Base-by-base conservation (phyloP, 2,329 filamentous ascomycete species). In the Cladophialophora chaetospira region DNA sequence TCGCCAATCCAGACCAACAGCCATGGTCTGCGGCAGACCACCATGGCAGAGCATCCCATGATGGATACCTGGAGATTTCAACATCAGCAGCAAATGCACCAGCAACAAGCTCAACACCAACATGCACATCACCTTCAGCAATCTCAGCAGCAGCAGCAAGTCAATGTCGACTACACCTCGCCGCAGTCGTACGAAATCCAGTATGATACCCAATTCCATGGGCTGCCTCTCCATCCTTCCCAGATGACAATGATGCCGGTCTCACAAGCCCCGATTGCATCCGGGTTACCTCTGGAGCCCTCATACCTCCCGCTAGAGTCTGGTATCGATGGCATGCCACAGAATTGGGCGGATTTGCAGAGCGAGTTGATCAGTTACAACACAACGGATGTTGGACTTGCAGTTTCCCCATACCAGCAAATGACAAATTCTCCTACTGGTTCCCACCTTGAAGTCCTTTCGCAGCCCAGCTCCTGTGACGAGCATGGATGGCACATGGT, bases 401-500 rank as follows among this genome's bases (percentile, higher is more conserved):
- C 77, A 52, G 72, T 78, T 62, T 68, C 72, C 19, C 66, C 68
- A 42, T 73, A 73, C 57, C 70, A 74, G 40, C 73, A 75, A 51
- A 75, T 77, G 59, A 72, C 68, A 70, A 86, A 84, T 67, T 92
- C 89, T 33, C 89, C 89, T 1, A 89, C 87, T 1, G 87, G 88
- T 66, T 89, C 87, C 26, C 92, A 90, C 71, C 77, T 96, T 44
- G 92, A 97, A 73, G 89, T 96, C 29, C 77, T 93, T 47, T 97
- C 93, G 5, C 78, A 96, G 40, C 82, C 84, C 21, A 87, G 86
- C 54, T 91, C 91, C n/a, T 82, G 82, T 63, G 89, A 88, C 68
- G 91, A 95, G 66, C 89, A 92, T 66, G 89, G 90, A 56, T 97
- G 92, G 92, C 85, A 84, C 48, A 83, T 88, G 64, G 86, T 97